Conservation (phyloP, 1,139 yeast species). For the Candida tetrigidarum region DNA sequence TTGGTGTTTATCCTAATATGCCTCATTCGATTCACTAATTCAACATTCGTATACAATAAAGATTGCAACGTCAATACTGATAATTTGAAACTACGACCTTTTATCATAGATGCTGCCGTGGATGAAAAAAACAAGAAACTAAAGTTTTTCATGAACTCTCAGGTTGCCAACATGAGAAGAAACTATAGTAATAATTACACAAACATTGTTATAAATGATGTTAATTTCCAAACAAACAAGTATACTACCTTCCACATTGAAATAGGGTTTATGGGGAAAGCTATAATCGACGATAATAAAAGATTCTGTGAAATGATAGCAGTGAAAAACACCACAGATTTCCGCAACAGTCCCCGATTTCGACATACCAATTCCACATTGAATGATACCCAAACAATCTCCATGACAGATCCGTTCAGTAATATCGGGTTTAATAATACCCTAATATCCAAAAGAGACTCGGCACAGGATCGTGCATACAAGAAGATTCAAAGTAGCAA, state of each 20-base stretch:
- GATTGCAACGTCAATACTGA: slow-evolving; percentile 17
- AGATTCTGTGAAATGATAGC: slow-evolving; percentile 52
- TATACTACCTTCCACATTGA: slow-evolving; percentile 54
- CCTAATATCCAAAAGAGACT: slow-evolving; percentile 3
- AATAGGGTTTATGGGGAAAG: slow-evolving; percentile 47
- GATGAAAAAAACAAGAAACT: slow-evolving; percentile 36
- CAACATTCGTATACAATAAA: slow-evolving; percentile 26
- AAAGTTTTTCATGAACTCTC: slow-evolving; percentile 43
- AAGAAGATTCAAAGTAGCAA: background rate
- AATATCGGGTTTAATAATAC: background rate
- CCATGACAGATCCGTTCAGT: background rate
- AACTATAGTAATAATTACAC: slow-evolving; percentile 90
- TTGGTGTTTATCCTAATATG: slow-evolving; percentile 5
- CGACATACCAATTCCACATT: background rate
- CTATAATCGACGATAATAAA: slow-evolving; percentile 39
- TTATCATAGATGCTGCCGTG: slow-evolving; percentile 46
- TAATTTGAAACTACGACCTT: slow-evolving; percentile 27
- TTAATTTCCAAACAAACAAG: slow-evolving; percentile 46
- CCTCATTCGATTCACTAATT: slow-evolving; percentile 11
- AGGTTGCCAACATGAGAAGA: slow-evolving; percentile 41
- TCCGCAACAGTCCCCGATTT: slow-evolving; percentile 28
- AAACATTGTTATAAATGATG: slow-evolving; percentile 54
- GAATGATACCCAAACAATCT: background rate
- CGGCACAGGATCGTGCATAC: background rate
- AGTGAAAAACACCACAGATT: slow-evolving; percentile 39